Evolutionary conservation across 305 asterid genomes (phyloP).

Genomic region (Rubia peregrina): DNA sequence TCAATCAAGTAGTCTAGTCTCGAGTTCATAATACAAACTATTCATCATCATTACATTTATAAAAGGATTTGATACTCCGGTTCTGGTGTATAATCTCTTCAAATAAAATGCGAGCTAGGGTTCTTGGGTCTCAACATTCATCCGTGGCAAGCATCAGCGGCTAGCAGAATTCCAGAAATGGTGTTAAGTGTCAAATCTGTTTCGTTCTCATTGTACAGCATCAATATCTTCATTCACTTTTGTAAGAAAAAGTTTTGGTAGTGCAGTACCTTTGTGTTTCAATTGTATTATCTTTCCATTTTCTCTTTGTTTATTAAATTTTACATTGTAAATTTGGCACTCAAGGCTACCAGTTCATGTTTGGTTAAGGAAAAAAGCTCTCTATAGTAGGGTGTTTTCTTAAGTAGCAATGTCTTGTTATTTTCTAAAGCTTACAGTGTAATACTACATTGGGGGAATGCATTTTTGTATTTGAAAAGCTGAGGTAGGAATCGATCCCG

Average conservation of each 20-base stretch:
- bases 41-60: constrained; percentile 36
- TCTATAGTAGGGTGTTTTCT: constrained; percentile 26
- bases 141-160: constrained; percentile 1
- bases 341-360: constrained; percentile 32
- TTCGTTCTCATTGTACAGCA: constrained; percentile 56
- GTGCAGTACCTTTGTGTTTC: constrained; percentile 46
- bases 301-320: constrained; percentile 28
- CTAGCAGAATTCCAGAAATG: constrained; percentile 24
- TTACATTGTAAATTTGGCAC: constrained; percentile 62
- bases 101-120: constrained; percentile 26
- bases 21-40: constrained; percentile 29
- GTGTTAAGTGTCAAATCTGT: constrained; percentile 26
- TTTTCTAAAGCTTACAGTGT: no score
- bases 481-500: no score
- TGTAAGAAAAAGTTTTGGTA: constrained; percentile 96
- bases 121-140: constrained; percentile 7
- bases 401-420: constrained; percentile 7
- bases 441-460: no score
- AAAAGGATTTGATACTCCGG: constrained; percentile 23
- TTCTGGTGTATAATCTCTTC: constrained; percentile 34
- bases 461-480: no score
- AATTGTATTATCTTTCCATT: constrained; percentile 20
- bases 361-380: constrained; percentile 38
- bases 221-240: constrained; percentile 49
- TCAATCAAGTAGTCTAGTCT: constrained; percentile 24